Conservation (phyloP, 148 eudicot species). For the Rhododendron simsii region DNA sequence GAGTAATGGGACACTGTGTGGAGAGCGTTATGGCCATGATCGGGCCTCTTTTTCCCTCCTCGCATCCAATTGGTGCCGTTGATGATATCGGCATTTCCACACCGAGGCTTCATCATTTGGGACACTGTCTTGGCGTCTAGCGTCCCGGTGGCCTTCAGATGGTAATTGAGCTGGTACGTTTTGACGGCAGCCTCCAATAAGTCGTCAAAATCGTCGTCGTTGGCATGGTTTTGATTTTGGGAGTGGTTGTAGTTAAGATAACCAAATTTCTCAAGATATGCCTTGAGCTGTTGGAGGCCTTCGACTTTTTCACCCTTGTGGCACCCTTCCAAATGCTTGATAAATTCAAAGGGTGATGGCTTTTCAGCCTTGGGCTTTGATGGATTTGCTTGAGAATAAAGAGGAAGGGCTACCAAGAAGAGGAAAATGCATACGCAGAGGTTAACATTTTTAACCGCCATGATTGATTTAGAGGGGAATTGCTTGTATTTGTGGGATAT, state of each 20-base stretch:
- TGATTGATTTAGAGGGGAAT: too few species aligned
- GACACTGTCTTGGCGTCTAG: slow-evolving; percentile 11
- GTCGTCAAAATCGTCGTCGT: slow-evolving; percentile 20
- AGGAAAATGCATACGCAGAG: too few species aligned
- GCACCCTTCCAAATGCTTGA: slow-evolving; percentile 15
- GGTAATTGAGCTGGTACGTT: slow-evolving; percentile 19
- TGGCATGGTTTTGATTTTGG: background rate
- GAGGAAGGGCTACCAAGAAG: too few species aligned
- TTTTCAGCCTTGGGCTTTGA: too few species aligned
- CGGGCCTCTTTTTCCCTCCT: background rate
- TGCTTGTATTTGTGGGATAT: too few species aligned
- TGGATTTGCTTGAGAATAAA: too few species aligned
- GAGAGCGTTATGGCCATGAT: background rate
- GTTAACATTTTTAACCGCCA: too few species aligned
- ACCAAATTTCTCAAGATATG: background rate
- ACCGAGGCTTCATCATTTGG: slow-evolving; percentile 20
- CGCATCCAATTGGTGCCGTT: slow-evolving; percentile 2
- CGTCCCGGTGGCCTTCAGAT: slow-evolving; percentile 13
- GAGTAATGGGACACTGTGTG: too few species aligned
- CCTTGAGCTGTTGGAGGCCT: background rate
- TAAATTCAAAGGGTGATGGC: too few species aligned
- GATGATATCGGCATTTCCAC: slow-evolving; percentile 14
- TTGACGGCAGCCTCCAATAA: slow-evolving; percentile 19
- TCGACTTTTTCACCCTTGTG: slow-evolving; percentile 14
- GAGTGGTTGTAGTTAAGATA: background rate